These are phyloP conservation scores for Corinectria fuckeliana DNA, from an alignment of 2,329 filamentous ascomycete species.

Conservation along the genomic window DNA sequence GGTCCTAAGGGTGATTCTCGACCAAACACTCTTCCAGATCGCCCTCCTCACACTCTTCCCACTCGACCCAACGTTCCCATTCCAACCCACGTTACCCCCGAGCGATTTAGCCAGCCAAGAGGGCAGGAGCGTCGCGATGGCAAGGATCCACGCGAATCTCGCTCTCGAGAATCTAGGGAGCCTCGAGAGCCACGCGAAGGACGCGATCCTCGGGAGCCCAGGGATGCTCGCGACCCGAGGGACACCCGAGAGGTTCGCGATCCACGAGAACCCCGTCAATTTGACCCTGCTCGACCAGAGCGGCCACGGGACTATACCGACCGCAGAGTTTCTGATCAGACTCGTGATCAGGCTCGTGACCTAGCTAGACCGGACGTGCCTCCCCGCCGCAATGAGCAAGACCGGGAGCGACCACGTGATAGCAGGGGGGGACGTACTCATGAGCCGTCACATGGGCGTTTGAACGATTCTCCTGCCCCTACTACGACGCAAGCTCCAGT, in stretches of 20 bases:
- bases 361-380: conserved; percentile 39
- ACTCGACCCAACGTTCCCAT: conserved; percentile 65
- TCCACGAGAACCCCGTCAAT: conserved; percentile 44
- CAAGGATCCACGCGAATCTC: conserved; percentile 45
- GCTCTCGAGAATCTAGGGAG: conserved; percentile 42
- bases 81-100: conserved; percentile 54
- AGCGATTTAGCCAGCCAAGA: conserved; percentile 52
- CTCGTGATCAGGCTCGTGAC: conserved; percentile 43
- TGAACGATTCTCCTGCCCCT: conserved; percentile 39
- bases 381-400: conserved; percentile 49
- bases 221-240: conserved; percentile 49
- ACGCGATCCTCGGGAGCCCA: conserved; percentile 43
- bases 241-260: conserved; percentile 47
- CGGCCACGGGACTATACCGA: conserved; percentile 54
- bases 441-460: conserved; percentile 35
- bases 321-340: conserved; percentile 49
- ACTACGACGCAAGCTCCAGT: conserved; percentile 36
- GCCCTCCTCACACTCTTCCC: conserved; percentile 54
- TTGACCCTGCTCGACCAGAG: conserved; percentile 50
- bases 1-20: conserved; percentile 38
- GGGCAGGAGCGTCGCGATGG: conserved; percentile 49
- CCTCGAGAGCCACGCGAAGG: conserved; percentile 34
- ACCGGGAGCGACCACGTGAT: conserved; percentile 50
- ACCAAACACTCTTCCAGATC: conserved; percentile 47
- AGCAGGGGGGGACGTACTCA: conserved; percentile 35